Conservation (phyloP, 2,329 filamentous ascomycete species). For the Aspergillus neoniger region DNA sequence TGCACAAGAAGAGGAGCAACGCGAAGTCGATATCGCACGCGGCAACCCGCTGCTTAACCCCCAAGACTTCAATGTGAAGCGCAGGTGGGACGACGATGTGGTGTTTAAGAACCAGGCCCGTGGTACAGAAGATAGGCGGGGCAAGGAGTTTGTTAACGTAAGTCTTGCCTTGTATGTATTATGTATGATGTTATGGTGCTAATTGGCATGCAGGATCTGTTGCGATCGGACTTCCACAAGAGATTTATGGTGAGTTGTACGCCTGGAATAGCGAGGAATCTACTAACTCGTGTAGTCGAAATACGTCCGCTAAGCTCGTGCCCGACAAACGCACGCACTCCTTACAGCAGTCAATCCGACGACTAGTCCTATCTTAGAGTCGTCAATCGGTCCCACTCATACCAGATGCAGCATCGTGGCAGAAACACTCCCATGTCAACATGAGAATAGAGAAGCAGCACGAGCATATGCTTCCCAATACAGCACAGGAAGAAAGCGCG, state of each 20-base stretch:
- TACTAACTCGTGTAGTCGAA: constrained; percentile 41
- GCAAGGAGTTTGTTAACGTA: constrained; percentile 96
- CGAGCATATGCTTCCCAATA: no score
- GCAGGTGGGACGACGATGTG: constrained; percentile 94
- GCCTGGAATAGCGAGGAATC: neutral
- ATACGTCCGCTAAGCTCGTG: constrained; percentile 47
- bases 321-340: neutral
- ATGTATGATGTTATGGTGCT: constrained; percentile 8
- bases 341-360: neutral
- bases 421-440: neutral
- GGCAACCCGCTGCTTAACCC: constrained; percentile 89
- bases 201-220: constrained; percentile 63
- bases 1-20: constrained; percentile 77
- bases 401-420: neutral
- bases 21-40: constrained; percentile 83
- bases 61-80: constrained; percentile 85
- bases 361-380: neutral
- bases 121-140: constrained; percentile 87
- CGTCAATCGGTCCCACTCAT: neutral
- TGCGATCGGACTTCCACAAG: constrained; percentile 96
- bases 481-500: no score
- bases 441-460: no score
- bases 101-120: constrained; percentile 99
- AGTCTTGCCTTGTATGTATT: constrained; percentile 34
- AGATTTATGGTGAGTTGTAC: constrained; percentile 74